Conservation (phyloP, 2,329 filamentous ascomycete species). For the Claviceps pusilla region DNA sequence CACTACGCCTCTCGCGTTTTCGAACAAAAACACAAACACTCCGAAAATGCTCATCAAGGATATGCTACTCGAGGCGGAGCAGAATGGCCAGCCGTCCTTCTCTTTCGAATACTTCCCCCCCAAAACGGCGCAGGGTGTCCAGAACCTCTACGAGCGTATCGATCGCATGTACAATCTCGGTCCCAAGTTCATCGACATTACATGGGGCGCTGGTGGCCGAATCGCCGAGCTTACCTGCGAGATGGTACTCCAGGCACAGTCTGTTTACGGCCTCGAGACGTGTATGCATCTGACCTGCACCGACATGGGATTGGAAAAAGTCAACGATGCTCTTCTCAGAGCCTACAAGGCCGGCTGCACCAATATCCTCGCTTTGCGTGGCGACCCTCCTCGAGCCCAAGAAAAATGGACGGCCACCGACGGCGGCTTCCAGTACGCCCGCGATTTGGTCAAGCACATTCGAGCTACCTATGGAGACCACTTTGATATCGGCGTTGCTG, state of each 20-base stretch:
- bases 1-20: neutral
- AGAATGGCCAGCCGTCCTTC: slow-evolving; percentile 70
- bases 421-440: slow-evolving; percentile 79
- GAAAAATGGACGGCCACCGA: slow-evolving; percentile 86
- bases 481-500: slow-evolving; percentile 94
- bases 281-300: slow-evolving; percentile 99
- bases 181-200: slow-evolving; percentile 93
- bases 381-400: slow-evolving; percentile 84
- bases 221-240: slow-evolving; percentile 87
- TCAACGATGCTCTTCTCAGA: slow-evolving; percentile 72
- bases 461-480: slow-evolving; percentile 53
- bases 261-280: slow-evolving; percentile 88
- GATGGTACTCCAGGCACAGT: slow-evolving; percentile 93
- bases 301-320: slow-evolving; percentile 86
- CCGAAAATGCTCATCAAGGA: slow-evolving; percentile 83
- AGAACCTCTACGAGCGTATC: slow-evolving; percentile 98
- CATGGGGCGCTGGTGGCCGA: slow-evolving; percentile 90
- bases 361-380: slow-evolving; percentile 86
- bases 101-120: slow-evolving; percentile 99
- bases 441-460: slow-evolving; percentile 78
- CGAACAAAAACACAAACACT: slow-evolving; percentile 2
- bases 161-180: slow-evolving; percentile 94
- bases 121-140: slow-evolving; percentile 92
- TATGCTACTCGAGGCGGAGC: slow-evolving; percentile 72
- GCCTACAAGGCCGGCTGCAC: slow-evolving; percentile 94